These are phyloP conservation scores for Ustilago bromivora DNA, from an alignment of 1,284 basidiomycete genomes.

Conservation along the genomic window DNA sequence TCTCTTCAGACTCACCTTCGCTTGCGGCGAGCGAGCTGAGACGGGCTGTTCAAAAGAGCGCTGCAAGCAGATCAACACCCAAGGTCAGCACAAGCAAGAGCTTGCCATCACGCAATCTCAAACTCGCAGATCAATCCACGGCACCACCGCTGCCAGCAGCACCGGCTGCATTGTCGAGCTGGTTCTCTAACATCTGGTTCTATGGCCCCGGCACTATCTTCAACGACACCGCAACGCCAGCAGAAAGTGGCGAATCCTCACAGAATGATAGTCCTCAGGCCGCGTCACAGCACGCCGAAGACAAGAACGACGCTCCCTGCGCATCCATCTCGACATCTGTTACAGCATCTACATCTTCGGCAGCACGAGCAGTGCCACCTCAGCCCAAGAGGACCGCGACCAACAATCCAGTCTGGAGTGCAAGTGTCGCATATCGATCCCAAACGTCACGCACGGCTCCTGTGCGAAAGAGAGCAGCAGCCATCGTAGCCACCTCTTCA, in stretches of 20 bases:
- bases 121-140: neutral
- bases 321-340: neutral
- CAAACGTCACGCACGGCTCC: slow-evolving; percentile 40
- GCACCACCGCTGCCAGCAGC: slow-evolving; percentile 17
- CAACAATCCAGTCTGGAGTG: slow-evolving; percentile 42
- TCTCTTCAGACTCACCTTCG: slow-evolving; percentile 40
- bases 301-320: neutral
- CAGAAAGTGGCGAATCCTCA: neutral
- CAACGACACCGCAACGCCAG: neutral
- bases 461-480: slow-evolving; percentile 16
- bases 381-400: slow-evolving; percentile 33
- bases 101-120: slow-evolving; percentile 38
- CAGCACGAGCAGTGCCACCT: neutral
- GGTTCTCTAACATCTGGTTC: slow-evolving; percentile 45
- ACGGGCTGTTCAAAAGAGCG: slow-evolving; percentile 23
- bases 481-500: slow-evolving; percentile 9
- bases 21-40: slow-evolving; percentile 37
- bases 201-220: slow-evolving; percentile 40
- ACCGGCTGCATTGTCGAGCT: slow-evolving; percentile 21
- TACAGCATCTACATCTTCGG: slow-evolving; percentile 8
- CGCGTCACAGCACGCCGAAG: neutral
- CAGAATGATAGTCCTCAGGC: neutral
- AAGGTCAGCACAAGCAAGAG: slow-evolving; percentile 37
- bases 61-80: slow-evolving; percentile 13
- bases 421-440: slow-evolving; percentile 45